phyloP scores from a whole-genome alignment of 306 rosid species.

The Vicia faba region DNA sequence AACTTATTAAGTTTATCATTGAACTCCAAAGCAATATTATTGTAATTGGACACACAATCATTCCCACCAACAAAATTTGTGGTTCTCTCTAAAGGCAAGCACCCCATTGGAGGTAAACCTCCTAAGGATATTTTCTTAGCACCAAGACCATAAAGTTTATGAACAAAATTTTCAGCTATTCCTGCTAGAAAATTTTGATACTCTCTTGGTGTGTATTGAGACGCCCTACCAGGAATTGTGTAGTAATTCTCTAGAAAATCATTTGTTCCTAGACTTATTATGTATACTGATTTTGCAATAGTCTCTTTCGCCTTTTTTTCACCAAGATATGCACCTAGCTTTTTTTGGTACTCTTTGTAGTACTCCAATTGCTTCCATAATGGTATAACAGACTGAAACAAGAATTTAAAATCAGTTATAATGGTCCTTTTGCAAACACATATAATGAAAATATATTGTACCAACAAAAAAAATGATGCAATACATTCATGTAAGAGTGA shows the following conservation, averaged over 20 bases:
- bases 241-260: slow-evolving; percentile 91
- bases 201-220: slow-evolving; percentile 49
- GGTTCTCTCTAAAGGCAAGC: slow-evolving; percentile 86
- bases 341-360: slow-evolving; percentile 71
- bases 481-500: neutral
- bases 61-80: slow-evolving; percentile 54
- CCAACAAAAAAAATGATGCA: no score
- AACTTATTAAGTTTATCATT: slow-evolving; percentile 62
- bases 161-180: slow-evolving; percentile 65
- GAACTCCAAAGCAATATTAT: slow-evolving; percentile 65
- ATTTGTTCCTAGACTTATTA: slow-evolving; percentile 81
- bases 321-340: slow-evolving; percentile 57
- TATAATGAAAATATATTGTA: neutral
- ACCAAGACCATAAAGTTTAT: slow-evolving; percentile 60
- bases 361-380: slow-evolving; percentile 75
- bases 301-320: slow-evolving; percentile 48
- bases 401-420: neutral
- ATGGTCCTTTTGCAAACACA: neutral
- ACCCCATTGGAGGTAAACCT: slow-evolving; percentile 97
- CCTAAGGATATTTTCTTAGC: slow-evolving; percentile 86
- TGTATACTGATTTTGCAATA: slow-evolving; percentile 59
- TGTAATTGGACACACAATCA: slow-evolving; percentile 54
- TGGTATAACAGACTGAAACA: slow-evolving; percentile 83
- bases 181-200: slow-evolving; percentile 62
- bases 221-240: slow-evolving; percentile 53